A percentile compares a stretch with the other conserved stretches of the same genome.
Conservation (phyloP, 2,329 filamentous ascomycete species). For the Lachnellula subtilissima region DNA sequence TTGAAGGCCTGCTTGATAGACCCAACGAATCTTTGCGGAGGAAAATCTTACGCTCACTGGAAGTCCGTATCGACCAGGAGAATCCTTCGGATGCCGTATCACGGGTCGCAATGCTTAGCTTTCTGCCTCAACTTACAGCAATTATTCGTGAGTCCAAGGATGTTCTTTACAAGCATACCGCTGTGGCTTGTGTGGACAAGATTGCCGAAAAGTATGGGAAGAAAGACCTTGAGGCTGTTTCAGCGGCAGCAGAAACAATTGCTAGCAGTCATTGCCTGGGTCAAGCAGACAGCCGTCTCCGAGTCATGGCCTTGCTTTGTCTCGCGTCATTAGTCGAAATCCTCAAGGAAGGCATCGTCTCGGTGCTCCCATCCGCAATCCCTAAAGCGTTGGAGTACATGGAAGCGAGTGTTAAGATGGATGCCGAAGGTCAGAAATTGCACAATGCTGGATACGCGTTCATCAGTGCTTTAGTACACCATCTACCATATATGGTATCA, state of each 20-base stretch:
- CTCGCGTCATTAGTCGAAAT: slow-evolving; percentile 87
- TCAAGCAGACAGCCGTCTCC: slow-evolving; percentile 65
- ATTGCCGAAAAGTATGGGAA: slow-evolving; percentile 95
- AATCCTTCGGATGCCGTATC: slow-evolving; percentile 64
- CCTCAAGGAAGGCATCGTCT: slow-evolving; percentile 78
- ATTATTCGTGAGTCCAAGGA: slow-evolving; percentile 71
- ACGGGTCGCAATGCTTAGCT: slow-evolving; percentile 66
- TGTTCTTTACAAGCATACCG: slow-evolving; percentile 73
- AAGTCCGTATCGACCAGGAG: slow-evolving; percentile 71
- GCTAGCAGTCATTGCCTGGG: slow-evolving; percentile 72
- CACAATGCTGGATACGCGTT: slow-evolving; percentile 82
- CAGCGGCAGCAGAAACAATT: slow-evolving; percentile 70
- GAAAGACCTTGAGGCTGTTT: slow-evolving; percentile 74
- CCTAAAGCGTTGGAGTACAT: slow-evolving; percentile 69
- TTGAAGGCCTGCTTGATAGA: slow-evolving; percentile 74
- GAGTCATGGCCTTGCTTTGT: slow-evolving; percentile 80
- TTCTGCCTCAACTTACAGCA: slow-evolving; percentile 71
- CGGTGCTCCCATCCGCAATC: slow-evolving; percentile 72
- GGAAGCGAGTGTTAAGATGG: slow-evolving; percentile 52
- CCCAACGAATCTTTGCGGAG: slow-evolving; percentile 71
- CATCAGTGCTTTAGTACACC: slow-evolving; percentile 71
- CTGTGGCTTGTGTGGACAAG: slow-evolving; percentile 84
- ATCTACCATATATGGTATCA: slow-evolving; percentile 86
- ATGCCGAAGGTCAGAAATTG: slow-evolving; percentile 54
- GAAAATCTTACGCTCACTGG: slow-evolving; percentile 76